Base-by-base conservation (phyloP, 768 basidiomycete species). In the Macrolepiota dolichaula region DNA sequence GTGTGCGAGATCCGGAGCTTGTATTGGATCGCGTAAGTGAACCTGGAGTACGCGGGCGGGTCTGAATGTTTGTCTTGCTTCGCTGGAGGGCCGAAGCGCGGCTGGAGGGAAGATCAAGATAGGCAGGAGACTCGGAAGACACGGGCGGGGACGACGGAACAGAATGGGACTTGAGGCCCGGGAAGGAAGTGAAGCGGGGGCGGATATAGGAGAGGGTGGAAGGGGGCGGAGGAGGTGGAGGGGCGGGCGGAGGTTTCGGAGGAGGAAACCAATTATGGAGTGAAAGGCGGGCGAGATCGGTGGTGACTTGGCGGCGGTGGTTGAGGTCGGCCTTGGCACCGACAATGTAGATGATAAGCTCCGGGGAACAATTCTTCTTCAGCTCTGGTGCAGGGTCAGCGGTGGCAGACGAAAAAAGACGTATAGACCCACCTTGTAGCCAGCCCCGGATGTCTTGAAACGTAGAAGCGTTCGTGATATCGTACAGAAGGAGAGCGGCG, bases 301-400 rank as follows among this genome's bases (percentile, higher is more conserved):
- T 78, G 5, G 91, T 89, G 64, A 94, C 89, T 69, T 91, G 87
- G 51, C 91, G 85, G 63, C 86, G 80, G 42, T 79, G 77, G 62
- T 82, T 73, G 62, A 94, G 81, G 78, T 94, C 91, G 67, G 91
- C 89, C 74, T 98, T 98, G 64, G 95, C 86, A 60, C 96, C 95
- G 67, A 97, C 94, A 68, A 98, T 92, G 74, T 95, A 94, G 68
- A 97, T 94, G 72, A 96, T 88, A 61, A 95, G 82, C 69, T 96
- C 93, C 52, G 89, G 84, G 46, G 89, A 80, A 68, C 91, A 92
- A 71, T 94, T 93, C 82, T 90, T 92, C 84, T 90, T 93, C 65
- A 93, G 81, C 76, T 94, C 92, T 94, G 74, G 44, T 61, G 66
- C 58, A 65, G 64, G 58, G 52, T 64, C 51, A 62, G 46, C 56